Evolutionary conservation across 495 filamentous ascomycete species (phyloP).

Genomic region (Neurospora sublineolata): DNA sequence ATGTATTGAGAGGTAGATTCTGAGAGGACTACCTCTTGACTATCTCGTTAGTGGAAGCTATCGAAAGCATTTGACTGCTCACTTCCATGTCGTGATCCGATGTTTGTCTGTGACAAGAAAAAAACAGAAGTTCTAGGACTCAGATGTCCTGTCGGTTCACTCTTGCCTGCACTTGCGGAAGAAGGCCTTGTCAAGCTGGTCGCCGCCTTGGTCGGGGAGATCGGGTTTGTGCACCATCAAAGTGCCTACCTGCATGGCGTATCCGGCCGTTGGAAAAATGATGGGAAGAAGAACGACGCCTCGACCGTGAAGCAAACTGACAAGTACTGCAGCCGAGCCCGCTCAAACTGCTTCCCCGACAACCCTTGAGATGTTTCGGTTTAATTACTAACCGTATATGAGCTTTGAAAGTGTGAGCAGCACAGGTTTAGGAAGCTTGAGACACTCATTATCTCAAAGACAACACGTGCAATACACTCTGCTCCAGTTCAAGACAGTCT

Average conservation of each 20-base stretch:
- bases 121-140: neutral
- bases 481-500: constrained; percentile 14
- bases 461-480: constrained; percentile 15
- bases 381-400: constrained; percentile 10
- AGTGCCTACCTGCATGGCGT: neutral
- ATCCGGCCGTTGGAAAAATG: neutral
- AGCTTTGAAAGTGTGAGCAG: neutral
- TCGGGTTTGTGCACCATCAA: neutral
- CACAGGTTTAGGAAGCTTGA: neutral
- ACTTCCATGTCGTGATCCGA: neutral
- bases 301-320: neutral
- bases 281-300: neutral
- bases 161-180: neutral
- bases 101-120: neutral
- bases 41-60: neutral
- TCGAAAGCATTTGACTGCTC: neutral
- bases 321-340: neutral
- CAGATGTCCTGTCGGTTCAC: neutral
- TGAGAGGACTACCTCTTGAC: neutral
- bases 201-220: neutral
- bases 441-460: constrained; percentile 15
- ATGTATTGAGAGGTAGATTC: neutral
- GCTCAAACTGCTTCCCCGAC: neutral
- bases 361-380: constrained; percentile 7
- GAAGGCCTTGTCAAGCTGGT: neutral